Percentiles rank a stretch among this genome's conserved stretches.
These are phyloP conservation scores for Fusarium concolor DNA, from an alignment of 2,329 filamentous ascomycete genomes.

Conservation along the genomic window DNA sequence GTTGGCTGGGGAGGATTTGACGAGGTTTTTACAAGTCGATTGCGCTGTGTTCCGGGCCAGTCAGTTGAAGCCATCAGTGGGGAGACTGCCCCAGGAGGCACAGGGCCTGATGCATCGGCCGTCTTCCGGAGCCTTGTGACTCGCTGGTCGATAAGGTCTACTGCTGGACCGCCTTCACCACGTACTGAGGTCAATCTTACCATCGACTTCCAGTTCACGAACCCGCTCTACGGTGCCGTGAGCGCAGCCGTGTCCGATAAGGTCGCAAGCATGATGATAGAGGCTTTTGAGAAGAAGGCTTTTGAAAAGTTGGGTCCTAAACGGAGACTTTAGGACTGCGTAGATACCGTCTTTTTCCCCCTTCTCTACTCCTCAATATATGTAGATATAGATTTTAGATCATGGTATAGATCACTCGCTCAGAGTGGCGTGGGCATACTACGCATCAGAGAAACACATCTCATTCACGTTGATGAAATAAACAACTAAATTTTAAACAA, in stretches of 20 bases:
- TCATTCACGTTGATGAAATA: background rate
- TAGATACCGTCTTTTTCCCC: background rate
- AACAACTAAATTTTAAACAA: slow-evolving; percentile 22
- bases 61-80: slow-evolving; percentile 84
- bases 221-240: slow-evolving; percentile 86
- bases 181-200: slow-evolving; percentile 78
- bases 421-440: background rate
- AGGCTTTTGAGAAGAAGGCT: slow-evolving; percentile 89
- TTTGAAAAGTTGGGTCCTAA: slow-evolving; percentile 54
- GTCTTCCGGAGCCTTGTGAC: slow-evolving; percentile 78
- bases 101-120: slow-evolving; percentile 54
- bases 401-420: background rate
- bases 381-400: background rate
- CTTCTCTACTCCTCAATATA: background rate
- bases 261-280: slow-evolving; percentile 88
- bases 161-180: slow-evolving; percentile 44
- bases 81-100: slow-evolving; percentile 59
- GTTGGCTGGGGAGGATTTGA: slow-evolving; percentile 87
- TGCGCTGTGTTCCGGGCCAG: slow-evolving; percentile 79
- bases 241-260: slow-evolving; percentile 85
- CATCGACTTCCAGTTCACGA: slow-evolving; percentile 87
- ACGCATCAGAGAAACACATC: background rate
- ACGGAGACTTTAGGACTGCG: slow-evolving; percentile 24
- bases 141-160: slow-evolving; percentile 72
- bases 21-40: slow-evolving; percentile 83